These are phyloP conservation scores for Suillus lakei DNA, from an alignment of 768 basidiomycete species.

Conservation along the genomic window DNA sequence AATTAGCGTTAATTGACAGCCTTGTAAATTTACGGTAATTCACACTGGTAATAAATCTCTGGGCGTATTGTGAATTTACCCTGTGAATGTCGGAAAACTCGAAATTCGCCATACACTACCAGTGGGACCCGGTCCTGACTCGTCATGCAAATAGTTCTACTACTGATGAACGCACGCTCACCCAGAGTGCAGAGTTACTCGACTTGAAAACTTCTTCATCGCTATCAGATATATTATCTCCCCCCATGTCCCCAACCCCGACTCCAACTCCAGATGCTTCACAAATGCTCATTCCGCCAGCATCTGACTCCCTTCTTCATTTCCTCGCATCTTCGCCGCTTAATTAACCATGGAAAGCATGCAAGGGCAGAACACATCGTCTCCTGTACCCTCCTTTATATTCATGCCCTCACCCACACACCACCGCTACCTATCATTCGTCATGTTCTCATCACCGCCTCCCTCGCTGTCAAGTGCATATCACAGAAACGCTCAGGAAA, in stretches of 20 bases:
- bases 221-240: neutral
- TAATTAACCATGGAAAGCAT: slow-evolving; percentile 65
- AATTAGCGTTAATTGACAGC: neutral
- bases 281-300: slow-evolving; percentile 67
- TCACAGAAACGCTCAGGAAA: slow-evolving; percentile 69
- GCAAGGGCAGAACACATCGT: slow-evolving; percentile 60
- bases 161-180: slow-evolving; percentile 27
- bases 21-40: neutral
- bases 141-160: slow-evolving; percentile 21
- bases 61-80: neutral
- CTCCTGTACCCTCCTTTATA: slow-evolving; percentile 66
- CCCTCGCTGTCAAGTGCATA: slow-evolving; percentile 71
- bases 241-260: neutral
- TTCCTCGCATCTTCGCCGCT: slow-evolving; percentile 68
- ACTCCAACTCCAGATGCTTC: neutral
- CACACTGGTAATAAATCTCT: neutral
- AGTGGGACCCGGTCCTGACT: slow-evolving; percentile 7
- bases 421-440: slow-evolving; percentile 81
- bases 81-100: neutral
- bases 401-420: slow-evolving; percentile 75
- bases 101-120: no score
- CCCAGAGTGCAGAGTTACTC: slow-evolving; percentile 29
- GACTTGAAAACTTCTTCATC: slow-evolving; percentile 11
- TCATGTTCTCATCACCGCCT: slow-evolving; percentile 66
- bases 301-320: slow-evolving; percentile 73